phyloP scores from a whole-genome alignment of 2,329 filamentous ascomycete species.

The Aureobasidium subglaciale region DNA sequence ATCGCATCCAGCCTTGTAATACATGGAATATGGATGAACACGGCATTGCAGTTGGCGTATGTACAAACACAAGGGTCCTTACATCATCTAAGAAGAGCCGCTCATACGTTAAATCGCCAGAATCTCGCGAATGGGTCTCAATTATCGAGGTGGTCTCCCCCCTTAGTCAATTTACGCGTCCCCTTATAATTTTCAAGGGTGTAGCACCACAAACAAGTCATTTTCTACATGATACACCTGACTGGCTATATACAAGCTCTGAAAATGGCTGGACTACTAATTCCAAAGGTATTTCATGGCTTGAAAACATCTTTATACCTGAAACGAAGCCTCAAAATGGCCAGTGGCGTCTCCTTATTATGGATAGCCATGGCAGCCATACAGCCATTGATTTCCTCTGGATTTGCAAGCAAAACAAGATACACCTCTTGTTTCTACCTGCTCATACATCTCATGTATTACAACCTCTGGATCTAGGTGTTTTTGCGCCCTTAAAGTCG shows the following conservation, averaged over 20 bases:
- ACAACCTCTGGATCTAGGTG: not conserved
- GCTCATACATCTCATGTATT: not conserved
- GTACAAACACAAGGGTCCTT: not conserved
- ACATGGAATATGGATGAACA: conserved; percentile 7
- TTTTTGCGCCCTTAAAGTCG: not conserved
- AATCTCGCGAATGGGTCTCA: conserved; percentile 2
- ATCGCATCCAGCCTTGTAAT: not conserved
- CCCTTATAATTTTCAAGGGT: conserved; percentile 11
- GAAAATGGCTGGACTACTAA: conserved; percentile 2
- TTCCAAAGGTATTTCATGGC: not conserved
- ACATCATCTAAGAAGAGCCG: not conserved
- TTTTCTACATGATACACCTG: not conserved
- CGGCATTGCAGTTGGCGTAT: conserved; percentile 6
- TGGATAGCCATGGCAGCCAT: not conserved
- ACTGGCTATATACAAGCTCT: not conserved
- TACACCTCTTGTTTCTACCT: not conserved
- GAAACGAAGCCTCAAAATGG: not conserved
- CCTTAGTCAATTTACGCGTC: not conserved
- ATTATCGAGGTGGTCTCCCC: not conserved
- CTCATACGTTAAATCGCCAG: conserved; percentile 10
- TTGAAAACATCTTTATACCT: not conserved
- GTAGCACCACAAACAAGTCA: not conserved
- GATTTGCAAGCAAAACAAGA: not conserved
- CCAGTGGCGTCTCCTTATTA: not conserved
- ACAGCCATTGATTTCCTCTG: not conserved